These are phyloP conservation scores for Microstegium vimineum DNA, from an alignment of 176 grass and related monocot genomes.

Conservation along the genomic window DNA sequence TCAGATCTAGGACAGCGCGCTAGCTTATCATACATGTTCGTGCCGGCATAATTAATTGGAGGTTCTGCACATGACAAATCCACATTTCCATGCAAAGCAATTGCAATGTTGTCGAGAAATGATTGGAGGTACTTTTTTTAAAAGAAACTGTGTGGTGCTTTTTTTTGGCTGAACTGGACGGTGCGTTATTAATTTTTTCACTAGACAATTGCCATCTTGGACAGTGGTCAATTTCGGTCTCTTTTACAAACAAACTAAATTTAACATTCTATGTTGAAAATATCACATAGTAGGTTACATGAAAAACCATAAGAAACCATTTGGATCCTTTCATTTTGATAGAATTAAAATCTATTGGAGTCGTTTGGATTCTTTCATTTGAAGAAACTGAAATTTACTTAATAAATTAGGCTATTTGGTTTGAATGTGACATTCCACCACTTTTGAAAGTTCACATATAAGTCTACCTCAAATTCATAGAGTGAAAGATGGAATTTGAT, in stretches of 20 bases:
- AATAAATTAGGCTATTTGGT: too few relatives aligned
- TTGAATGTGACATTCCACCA: too few relatives aligned
- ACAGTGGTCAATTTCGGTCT: neutral
- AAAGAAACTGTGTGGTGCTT: neutral
- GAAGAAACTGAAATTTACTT: too few relatives aligned
- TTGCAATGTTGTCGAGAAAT: constrained; percentile 4
- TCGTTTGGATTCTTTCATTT: too few relatives aligned
- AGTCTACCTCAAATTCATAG: too few relatives aligned
- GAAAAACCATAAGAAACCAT: neutral
- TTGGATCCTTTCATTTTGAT: too few relatives aligned
- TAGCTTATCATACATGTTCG: neutral
- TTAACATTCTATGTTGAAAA: neutral
- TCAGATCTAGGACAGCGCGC: neutral
- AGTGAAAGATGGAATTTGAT: too few relatives aligned
- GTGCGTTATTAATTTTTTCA: neutral
- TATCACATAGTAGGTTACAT: neutral
- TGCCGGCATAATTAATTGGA: neutral
- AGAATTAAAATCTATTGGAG: too few relatives aligned
- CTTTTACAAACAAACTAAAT: neutral
- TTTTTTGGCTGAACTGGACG: neutral
- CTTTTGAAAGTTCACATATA: too few relatives aligned
- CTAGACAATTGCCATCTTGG: neutral
- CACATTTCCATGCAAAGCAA: neutral
- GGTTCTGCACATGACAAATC: neutral
- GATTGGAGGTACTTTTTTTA: neutral